A percentile compares a stretch with the other conserved stretches of the same genome.
Conservation (phyloP, 495 filamentous ascomycete species). For the Cryomyces minteri region DNA sequence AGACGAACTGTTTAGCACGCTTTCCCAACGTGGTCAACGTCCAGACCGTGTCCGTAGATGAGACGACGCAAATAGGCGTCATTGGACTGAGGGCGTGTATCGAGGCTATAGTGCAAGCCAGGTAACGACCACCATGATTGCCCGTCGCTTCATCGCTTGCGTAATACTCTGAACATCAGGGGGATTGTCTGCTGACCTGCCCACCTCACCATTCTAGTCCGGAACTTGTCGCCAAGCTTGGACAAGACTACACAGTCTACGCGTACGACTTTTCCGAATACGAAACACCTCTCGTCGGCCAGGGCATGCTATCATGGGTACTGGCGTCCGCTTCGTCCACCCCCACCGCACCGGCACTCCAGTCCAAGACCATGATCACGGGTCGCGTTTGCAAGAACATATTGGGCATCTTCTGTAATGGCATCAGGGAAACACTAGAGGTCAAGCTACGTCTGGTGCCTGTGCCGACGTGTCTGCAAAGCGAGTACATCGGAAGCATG, state of each 20-base stretch:
- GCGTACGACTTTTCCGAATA: conserved; percentile 93
- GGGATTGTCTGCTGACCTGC: neutral
- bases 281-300: conserved; percentile 80
- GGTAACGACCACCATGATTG: conserved; percentile 29
- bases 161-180: too few relatives aligned
- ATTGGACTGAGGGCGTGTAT: conserved; percentile 83
- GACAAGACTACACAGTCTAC: conserved; percentile 89
- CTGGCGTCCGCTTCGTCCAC: conserved; percentile 42
- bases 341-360: conserved; percentile 33
- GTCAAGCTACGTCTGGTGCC: conserved; percentile 80
- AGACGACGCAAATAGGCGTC: conserved; percentile 61
- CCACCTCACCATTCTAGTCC: conserved; percentile 32
- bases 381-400: conserved; percentile 77
- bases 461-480: conserved; percentile 56
- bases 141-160: too few relatives aligned
- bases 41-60: conserved; percentile 64
- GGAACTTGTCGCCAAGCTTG: conserved; percentile 65
- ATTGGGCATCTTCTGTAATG: conserved; percentile 64
- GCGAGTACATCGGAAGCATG: conserved; percentile 46
- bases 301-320: conserved; percentile 86
- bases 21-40: conserved; percentile 68
- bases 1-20: conserved; percentile 80
- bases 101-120: conserved; percentile 58
- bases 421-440: conserved; percentile 76
- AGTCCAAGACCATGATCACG: conserved; percentile 63